phyloP scores from a whole-genome alignment of 1,139 yeast genomes.

The Protomyces pachydermus region DNA sequence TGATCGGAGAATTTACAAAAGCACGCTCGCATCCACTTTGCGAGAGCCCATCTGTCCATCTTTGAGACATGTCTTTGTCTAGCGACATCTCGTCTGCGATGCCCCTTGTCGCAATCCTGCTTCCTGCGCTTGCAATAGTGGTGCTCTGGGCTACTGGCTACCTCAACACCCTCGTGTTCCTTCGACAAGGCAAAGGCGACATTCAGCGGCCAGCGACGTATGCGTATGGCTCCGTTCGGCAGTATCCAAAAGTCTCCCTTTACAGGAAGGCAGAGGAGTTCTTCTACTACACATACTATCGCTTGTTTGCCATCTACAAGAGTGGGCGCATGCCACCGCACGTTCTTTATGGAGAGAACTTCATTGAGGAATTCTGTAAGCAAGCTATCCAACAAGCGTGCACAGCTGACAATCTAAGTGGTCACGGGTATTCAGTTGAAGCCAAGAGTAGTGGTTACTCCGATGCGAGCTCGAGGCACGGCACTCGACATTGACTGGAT shows the following conservation, averaged over 20 bases:
- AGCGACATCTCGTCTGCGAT: neutral
- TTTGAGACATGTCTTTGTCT: no score
- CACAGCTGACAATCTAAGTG: slow-evolving; percentile 3
- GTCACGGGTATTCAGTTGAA: slow-evolving; percentile 7
- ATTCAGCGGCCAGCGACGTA: slow-evolving; percentile 7
- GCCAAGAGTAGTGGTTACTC: slow-evolving; percentile 16
- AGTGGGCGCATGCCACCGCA: neutral
- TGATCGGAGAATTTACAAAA: neutral
- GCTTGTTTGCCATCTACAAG: slow-evolving; percentile 4
- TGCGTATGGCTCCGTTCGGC: slow-evolving; percentile 21
- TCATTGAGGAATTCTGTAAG: slow-evolving; percentile 16
- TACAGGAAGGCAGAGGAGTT: slow-evolving; percentile 8
- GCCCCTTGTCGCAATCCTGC: neutral
- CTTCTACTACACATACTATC: slow-evolving; percentile 10
- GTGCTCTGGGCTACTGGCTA: neutral
- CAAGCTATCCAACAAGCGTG: neutral
- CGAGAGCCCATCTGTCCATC: no score
- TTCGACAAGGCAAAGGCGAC: slow-evolving; percentile 1
- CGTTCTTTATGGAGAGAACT: slow-evolving; percentile 4
- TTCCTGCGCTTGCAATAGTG: neutral
- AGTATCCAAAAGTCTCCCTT: slow-evolving; percentile 13
- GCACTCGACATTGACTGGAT: slow-evolving; percentile 20
- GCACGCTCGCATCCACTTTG: neutral
- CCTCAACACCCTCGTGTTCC: neutral
- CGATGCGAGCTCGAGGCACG: slow-evolving; percentile 18